A percentile compares a stretch with the other conserved stretches of the same genome.
These are phyloP conservation scores for Fonsecaea nubica DNA, from an alignment of 2,329 filamentous ascomycete species.

Conservation along the genomic window DNA sequence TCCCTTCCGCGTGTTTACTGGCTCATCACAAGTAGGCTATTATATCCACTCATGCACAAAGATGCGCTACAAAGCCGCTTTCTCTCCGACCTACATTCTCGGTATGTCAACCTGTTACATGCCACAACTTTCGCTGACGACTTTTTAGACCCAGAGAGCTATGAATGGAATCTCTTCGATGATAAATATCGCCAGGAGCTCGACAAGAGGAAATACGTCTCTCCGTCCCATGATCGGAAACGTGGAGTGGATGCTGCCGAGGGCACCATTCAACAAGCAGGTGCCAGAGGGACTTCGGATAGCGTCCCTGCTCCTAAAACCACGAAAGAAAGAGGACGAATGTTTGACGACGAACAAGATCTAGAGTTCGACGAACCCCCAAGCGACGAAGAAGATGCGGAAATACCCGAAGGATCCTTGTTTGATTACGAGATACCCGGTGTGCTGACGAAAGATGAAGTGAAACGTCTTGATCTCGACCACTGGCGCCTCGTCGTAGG, in stretches of 20 bases:
- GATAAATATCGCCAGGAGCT: constrained; percentile 51
- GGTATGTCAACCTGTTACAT: constrained; percentile 45
- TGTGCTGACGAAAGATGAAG: constrained; percentile 51
- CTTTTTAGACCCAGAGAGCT: constrained; percentile 53
- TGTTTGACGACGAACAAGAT: constrained; percentile 39
- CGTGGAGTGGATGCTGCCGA: constrained; percentile 9
- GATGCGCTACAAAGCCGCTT: constrained; percentile 59
- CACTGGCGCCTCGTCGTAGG: constrained; percentile 53
- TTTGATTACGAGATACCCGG: constrained; percentile 57
- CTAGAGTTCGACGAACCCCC: constrained; percentile 39
- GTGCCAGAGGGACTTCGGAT: constrained; percentile 24
- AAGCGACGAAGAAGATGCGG: constrained; percentile 48
- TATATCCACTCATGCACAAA: constrained; percentile 66
- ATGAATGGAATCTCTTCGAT: constrained; percentile 54
- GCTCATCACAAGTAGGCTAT: constrained; percentile 52
- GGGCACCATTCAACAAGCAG: constrained; percentile 1
- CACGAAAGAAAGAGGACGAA: constrained; percentile 30
- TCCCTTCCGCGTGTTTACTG: background rate
- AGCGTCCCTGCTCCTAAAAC: constrained; percentile 28
- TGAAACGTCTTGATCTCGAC: constrained; percentile 51
- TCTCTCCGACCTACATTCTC: constrained; percentile 56
- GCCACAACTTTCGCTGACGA: background rate
- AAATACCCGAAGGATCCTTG: constrained; percentile 45
- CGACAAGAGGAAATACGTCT: constrained; percentile 53
- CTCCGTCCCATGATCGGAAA: constrained; percentile 49